These are phyloP conservation scores for Neobulgaria alba DNA, from an alignment of 2,329 filamentous ascomycete genomes.

Conservation along the genomic window DNA sequence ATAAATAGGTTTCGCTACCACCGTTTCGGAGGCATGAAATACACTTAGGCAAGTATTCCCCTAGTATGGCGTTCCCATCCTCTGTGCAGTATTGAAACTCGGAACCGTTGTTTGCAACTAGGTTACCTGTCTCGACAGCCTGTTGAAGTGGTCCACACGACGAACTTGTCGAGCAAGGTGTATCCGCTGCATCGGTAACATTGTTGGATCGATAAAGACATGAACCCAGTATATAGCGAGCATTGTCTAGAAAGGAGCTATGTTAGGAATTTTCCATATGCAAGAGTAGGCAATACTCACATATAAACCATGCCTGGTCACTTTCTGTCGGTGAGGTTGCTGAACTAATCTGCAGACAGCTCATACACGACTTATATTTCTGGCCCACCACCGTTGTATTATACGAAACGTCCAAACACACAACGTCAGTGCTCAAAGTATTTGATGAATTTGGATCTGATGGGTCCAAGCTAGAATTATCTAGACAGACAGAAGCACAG, in stretches of 20 bases:
- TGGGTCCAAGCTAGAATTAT: slow-evolving; percentile 29
- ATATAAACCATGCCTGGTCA: slow-evolving; percentile 26
- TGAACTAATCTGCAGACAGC: slow-evolving; percentile 25
- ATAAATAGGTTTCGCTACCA: slow-evolving; percentile 14
- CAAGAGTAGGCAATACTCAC: slow-evolving; percentile 15
- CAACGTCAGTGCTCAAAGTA: slow-evolving; percentile 39
- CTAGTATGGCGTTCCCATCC: slow-evolving; percentile 14
- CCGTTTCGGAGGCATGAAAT: slow-evolving; percentile 11
- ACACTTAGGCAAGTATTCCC: slow-evolving; percentile 18
- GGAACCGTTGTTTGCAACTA: slow-evolving; percentile 12
- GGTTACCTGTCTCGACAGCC: slow-evolving; percentile 19
- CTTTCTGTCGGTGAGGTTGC: slow-evolving; percentile 13
- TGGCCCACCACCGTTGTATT: slow-evolving; percentile 14
- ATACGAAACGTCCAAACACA: slow-evolving; percentile 23
- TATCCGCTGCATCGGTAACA: slow-evolving; percentile 14
- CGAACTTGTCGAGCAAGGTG: slow-evolving; percentile 19
- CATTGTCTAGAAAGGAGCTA: slow-evolving; percentile 20
- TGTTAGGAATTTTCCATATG: slow-evolving; percentile 1
- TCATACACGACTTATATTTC: slow-evolving; percentile 23
- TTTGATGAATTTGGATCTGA: slow-evolving; percentile 31
- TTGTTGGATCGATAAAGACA: slow-evolving; percentile 24
- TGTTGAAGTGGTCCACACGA: slow-evolving; percentile 20
- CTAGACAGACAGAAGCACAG: slow-evolving; percentile 41
- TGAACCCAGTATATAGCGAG: slow-evolving; percentile 22
- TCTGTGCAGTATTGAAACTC: slow-evolving; percentile 24